phyloP scores from a whole-genome alignment of 495 filamentous ascomycete genomes.

The Hypomontagnella submonticulosa region DNA sequence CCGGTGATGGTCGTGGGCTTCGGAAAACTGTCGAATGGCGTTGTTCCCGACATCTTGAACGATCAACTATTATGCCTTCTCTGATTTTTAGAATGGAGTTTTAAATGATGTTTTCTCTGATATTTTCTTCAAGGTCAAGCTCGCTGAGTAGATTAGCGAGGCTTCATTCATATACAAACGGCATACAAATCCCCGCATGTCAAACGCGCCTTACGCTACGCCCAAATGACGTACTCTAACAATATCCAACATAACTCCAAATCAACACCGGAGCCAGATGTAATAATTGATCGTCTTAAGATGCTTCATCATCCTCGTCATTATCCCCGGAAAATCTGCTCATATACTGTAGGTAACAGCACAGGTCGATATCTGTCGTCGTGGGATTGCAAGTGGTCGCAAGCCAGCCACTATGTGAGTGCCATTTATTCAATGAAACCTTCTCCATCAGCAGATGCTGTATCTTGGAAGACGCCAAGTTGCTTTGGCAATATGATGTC shows the following conservation, averaged over 20 bases:
- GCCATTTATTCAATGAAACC: too few species aligned
- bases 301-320: not conserved
- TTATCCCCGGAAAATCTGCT: too few species aligned
- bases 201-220: conserved; percentile 36
- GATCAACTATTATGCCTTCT: not conserved
- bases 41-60: conserved; percentile 23
- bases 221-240: conserved; percentile 20
- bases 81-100: not conserved
- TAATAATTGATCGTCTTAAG: not conserved
- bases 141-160: not conserved
- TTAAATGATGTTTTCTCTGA: not conserved
- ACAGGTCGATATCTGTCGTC: too few species aligned
- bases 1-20: conserved; percentile 53
- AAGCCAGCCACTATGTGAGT: too few species aligned
- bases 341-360: too few species aligned
- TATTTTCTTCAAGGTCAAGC: not conserved
- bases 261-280: not conserved
- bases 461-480: too few species aligned
- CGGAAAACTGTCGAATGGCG: conserved; percentile 35
- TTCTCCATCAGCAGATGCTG: too few species aligned
- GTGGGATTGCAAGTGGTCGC: too few species aligned
- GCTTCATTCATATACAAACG: not conserved
- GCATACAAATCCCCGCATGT: conserved; percentile 34
- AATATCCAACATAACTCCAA: not conserved
- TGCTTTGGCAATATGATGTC: too few species aligned